phyloP scores from a whole-genome alignment of 768 basidiomycete genomes.

The Phaeotremella fagi region DNA sequence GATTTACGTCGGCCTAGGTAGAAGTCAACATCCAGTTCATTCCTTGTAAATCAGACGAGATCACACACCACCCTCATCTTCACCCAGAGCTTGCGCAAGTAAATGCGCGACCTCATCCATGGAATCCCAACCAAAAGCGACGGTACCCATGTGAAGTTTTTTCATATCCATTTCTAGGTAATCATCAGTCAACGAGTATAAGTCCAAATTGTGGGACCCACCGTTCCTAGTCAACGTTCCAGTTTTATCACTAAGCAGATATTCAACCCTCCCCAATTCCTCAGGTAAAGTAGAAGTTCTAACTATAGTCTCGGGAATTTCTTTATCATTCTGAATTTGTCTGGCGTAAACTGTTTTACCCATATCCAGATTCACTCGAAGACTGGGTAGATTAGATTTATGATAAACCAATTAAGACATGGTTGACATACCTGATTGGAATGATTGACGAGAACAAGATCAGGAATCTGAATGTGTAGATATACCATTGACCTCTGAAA shows the following conservation, averaged over 20 bases:
- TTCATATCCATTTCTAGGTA: slow-evolving; percentile 95
- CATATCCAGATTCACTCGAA: slow-evolving; percentile 99
- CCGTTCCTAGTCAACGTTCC: slow-evolving; percentile 97
- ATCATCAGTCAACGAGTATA: background rate
- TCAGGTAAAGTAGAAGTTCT: slow-evolving; percentile 96
- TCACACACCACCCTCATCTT: slow-evolving; percentile 54
- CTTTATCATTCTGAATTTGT: slow-evolving; percentile 85
- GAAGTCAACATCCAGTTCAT: background rate
- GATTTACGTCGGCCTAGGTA: slow-evolving; percentile 46
- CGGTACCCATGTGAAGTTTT: slow-evolving; percentile 97
- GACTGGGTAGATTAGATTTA: slow-evolving; percentile 52
- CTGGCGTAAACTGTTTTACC: slow-evolving; percentile 97
- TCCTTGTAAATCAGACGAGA: background rate
- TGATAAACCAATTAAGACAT: background rate
- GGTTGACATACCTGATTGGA: slow-evolving; percentile 75
- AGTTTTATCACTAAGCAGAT: slow-evolving; percentile 94
- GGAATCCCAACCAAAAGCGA: slow-evolving; percentile 93
- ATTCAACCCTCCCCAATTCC: slow-evolving; percentile 90
- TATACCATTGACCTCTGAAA: slow-evolving; percentile 90
- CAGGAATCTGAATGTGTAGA: slow-evolving; percentile 92
- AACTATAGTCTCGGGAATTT: slow-evolving; percentile 93
- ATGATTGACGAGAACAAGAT: slow-evolving; percentile 99
- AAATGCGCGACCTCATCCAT: slow-evolving; percentile 98
- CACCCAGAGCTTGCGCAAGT: slow-evolving; percentile 76
- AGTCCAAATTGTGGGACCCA: slow-evolving; percentile 46